Evolutionary conservation across 2,329 filamentous ascomycete species (phyloP).

Genomic region (Pyricularia sp.): DNA sequence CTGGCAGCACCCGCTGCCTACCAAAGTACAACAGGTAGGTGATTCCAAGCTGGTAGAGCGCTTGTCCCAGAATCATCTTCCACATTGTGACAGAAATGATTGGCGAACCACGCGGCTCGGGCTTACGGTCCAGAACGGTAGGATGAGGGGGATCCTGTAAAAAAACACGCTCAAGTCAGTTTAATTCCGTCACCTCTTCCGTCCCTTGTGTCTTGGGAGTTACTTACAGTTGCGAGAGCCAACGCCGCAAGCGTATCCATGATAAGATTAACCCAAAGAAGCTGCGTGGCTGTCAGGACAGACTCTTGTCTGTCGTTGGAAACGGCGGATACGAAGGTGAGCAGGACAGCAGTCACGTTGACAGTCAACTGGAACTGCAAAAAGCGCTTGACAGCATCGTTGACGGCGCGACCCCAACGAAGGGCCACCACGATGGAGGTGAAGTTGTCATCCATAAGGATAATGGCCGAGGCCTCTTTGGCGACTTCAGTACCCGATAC

Average conservation of each 20-base stretch:
- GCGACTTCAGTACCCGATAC: conserved; percentile 76
- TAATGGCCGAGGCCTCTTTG: conserved; percentile 77
- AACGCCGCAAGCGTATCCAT: conserved; percentile 94
- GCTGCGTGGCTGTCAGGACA: conserved; percentile 57
- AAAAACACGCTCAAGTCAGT: conserved; percentile 17
- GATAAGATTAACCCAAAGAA: conserved; percentile 94
- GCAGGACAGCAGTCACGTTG: conserved; percentile 80
- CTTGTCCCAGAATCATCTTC: conserved; percentile 98
- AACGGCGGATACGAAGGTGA: conserved; percentile 84
- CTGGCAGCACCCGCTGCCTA: conserved; percentile 37
- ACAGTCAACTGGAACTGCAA: conserved; percentile 70
- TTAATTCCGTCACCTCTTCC: background rate
- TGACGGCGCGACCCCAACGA: conserved; percentile 71
- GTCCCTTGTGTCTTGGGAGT: background rate
- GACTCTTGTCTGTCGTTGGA: conserved; percentile 58
- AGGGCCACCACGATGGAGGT: conserved; percentile 77
- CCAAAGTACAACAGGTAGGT: conserved; percentile 76
- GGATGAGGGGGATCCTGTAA: conserved; percentile 65
- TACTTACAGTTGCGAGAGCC: conserved; percentile 55
- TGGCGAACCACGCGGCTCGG: conserved; percentile 46
- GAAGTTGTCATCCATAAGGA: conserved; percentile 84
- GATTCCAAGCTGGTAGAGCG: conserved; percentile 75
- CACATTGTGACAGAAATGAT: conserved; percentile 83
- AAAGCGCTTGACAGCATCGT: conserved; percentile 70
- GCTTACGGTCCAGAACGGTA: conserved; percentile 69